Percentiles rank a stretch among this genome's conserved stretches.
Evolutionary conservation across 306 rosid genomes (phyloP).

Genomic region (Cucumis cinereus): DNA sequence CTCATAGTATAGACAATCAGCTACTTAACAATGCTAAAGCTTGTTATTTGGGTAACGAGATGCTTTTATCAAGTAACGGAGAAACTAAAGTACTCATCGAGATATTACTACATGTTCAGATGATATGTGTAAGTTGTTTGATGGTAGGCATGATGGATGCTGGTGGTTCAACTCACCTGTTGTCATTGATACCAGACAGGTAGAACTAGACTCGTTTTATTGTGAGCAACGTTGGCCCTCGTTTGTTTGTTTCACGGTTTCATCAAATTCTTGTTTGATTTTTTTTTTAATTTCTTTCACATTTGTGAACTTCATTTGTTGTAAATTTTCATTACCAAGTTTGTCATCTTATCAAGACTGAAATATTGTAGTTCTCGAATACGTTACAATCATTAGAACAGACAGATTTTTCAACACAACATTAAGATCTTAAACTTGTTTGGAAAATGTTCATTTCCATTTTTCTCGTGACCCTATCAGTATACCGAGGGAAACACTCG

Average conservation of each 20-base stretch:
- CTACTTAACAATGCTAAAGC: constrained; percentile 29
- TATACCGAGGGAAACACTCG: too few species aligned
- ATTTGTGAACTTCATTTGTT: not conserved
- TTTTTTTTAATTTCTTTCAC: not conserved
- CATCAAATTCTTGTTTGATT: not conserved
- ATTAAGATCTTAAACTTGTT: not conserved
- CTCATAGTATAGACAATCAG: constrained; percentile 39
- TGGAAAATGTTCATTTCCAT: too few species aligned
- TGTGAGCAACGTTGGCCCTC: not conserved
- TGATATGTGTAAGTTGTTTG: not conserved
- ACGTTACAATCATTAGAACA: not conserved
- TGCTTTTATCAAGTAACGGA: not conserved
- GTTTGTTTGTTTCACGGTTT: not conserved
- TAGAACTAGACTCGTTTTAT: not conserved
- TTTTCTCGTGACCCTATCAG: not conserved
- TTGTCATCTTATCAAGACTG: not conserved
- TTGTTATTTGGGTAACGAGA: constrained; percentile 1
- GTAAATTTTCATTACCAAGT: not conserved
- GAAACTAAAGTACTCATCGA: not conserved
- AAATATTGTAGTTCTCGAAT: not conserved
- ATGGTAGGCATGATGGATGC: not conserved
- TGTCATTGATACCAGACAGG: not conserved
- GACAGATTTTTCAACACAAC: not conserved
- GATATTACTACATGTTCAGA: not conserved
- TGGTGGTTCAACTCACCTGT: not conserved